A percentile compares a stretch with the other conserved stretches of the same genome.
Evolutionary conservation across 306 rosid genomes (phyloP).

Genomic region (Trifolium dubium): DNA sequence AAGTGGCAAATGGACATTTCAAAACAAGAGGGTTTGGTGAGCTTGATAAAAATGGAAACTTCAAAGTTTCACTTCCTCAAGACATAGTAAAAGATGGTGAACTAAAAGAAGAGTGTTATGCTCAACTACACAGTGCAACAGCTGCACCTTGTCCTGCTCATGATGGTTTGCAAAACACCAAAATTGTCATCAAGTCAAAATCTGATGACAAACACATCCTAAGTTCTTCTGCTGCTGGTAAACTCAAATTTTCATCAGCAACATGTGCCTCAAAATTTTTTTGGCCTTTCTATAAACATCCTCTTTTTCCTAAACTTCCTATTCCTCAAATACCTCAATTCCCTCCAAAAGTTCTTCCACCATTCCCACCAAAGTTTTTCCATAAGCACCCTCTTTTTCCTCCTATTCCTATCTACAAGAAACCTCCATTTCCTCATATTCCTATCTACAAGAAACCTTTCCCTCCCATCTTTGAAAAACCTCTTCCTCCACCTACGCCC

Average conservation of each 20-base stretch:
- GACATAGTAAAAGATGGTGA: conserved; percentile 61
- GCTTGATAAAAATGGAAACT: conserved; percentile 70
- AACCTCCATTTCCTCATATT: conserved; percentile 19
- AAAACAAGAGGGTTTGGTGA: conserved; percentile 65
- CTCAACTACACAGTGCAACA: conserved; percentile 75
- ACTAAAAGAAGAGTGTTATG: conserved; percentile 79
- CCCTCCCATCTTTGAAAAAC: not conserved
- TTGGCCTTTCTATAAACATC: conserved; percentile 61
- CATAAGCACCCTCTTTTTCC: conserved; percentile 54
- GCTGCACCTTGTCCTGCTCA: conserved; percentile 70
- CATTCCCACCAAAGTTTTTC: conserved; percentile 41
- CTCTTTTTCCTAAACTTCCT: conserved; percentile 47
- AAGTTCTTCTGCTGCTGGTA: conserved; percentile 45
- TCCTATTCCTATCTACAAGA: conserved; percentile 15
- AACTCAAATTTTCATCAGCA: conserved; percentile 66
- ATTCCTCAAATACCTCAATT: conserved; percentile 49
- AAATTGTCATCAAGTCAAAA: conserved; percentile 57
- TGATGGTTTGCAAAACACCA: conserved; percentile 54
- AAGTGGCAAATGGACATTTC: conserved; percentile 58
- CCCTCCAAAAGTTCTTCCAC: conserved; percentile 52
- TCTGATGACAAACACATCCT: conserved; percentile 58
- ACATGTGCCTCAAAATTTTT: conserved; percentile 73
- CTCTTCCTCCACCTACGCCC: not conserved
- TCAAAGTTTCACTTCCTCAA: conserved; percentile 65
- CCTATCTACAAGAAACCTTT: conserved; percentile 42